Base-by-base conservation (phyloP, 495 filamentous ascomycete species). In the Xylona heveae region DNA sequence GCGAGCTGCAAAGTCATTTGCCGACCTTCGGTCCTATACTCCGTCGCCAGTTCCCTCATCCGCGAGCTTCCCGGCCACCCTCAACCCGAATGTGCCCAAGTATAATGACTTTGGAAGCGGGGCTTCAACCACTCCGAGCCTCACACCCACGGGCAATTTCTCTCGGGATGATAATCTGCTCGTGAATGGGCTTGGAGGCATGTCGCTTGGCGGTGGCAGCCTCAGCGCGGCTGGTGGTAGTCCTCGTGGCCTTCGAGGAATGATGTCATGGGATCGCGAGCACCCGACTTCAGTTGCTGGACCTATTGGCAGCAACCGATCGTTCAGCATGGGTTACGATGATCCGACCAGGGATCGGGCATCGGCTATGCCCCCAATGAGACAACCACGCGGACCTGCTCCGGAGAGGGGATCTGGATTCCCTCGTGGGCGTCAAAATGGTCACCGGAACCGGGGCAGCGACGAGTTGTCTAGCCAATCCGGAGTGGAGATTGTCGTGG, bases 1-100 rank as follows among this genome's bases (percentile, higher is more conserved):
- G n/a, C 77, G 88, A 15, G 78, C 77, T 19, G 88, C 90, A 40
- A 95, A 95, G 57, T 94, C 85, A 14, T 92, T 92, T 48, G 88
- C 85, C 27, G 88, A 97, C 50, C 57, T 97, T 39, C 78, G 84
- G 37, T 88, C 85, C 2, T 90, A 84, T 53, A 92, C 84, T 6
- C 88, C 88, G 9, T 94, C 85, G 36, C 85, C 88, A 3, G 84
- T 78, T 12, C 75, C 79, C 3, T 93, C 88, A 3, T 75, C 77
- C 8, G 77, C 76, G 13, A 85, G 79, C 59, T 85, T 88, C 49
- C 78, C 78, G n/a, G 68, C 68, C 24, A 61, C 66, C 20, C 55
- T 80, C 30, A 62, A 64, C 44, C 62, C 69, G 37, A 74, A 73
- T 45, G 59, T 69, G 16, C 59, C 69, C 24, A 62, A 77, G 18